A percentile compares a stretch with the other conserved stretches of the same genome.
phyloP scores from a whole-genome alignment of 768 basidiomycete genomes.

The Mrakia frigida region DNA sequence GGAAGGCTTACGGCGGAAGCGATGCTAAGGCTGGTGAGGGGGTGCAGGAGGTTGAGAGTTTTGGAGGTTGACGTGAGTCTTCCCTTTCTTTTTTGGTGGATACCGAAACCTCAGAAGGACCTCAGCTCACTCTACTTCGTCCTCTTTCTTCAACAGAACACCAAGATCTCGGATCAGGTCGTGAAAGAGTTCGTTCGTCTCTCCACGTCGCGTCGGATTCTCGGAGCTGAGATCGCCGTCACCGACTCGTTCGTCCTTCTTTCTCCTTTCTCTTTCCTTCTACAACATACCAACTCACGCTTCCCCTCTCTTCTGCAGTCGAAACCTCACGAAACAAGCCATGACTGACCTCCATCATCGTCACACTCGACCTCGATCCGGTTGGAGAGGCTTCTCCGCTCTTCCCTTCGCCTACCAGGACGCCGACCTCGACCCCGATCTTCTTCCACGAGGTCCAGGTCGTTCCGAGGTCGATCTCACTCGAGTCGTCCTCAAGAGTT shows the following conservation, averaged over 20 bases:
- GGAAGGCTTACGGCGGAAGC: conserved; percentile 60
- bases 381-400: not conserved
- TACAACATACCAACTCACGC: not conserved
- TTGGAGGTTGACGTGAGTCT: conserved; percentile 61
- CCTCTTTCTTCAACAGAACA: conserved; percentile 46
- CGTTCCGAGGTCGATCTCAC: conserved; percentile 3
- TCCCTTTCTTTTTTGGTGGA: not conserved
- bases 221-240: conserved; percentile 51
- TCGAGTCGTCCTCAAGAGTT: not conserved
- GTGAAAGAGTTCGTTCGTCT: conserved; percentile 64
- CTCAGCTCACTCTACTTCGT: not conserved
- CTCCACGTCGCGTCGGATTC: conserved; percentile 50
- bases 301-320: not conserved
- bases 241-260: conserved; percentile 9
- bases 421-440: not conserved
- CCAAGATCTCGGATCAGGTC: conserved; percentile 59
- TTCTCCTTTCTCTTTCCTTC: not conserved
- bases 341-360: conserved; percentile 7
- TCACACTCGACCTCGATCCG: conserved; percentile 14
- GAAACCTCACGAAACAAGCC: conserved; percentile 2
- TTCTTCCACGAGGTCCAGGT: not conserved
- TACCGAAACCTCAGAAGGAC: no score
- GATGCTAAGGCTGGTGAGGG: conserved; percentile 58
- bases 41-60: conserved; percentile 58
- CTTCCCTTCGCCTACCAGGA: conserved; percentile 15